A percentile compares a stretch with the other conserved stretches of the same genome.
Evolutionary conservation across 2,329 filamentous ascomycete species (phyloP).

Genomic region (Gnomoniopsis smithogilvyi): DNA sequence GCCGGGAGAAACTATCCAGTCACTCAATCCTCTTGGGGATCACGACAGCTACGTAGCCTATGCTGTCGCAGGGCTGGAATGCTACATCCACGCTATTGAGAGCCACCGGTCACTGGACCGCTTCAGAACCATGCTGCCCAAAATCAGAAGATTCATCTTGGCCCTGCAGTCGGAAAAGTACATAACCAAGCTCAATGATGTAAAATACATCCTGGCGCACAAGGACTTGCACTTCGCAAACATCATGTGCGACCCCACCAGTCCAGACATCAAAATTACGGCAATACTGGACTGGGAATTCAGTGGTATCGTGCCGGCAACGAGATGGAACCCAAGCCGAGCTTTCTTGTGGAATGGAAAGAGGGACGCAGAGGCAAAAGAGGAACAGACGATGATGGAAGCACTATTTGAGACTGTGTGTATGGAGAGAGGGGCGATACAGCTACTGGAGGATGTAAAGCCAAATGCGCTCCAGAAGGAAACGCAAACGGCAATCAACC

Average conservation of each 20-base stretch:
- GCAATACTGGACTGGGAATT: conserved; percentile 37
- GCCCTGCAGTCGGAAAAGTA: conserved; percentile 26
- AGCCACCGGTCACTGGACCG: conserved; percentile 24
- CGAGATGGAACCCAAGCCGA: conserved; percentile 32
- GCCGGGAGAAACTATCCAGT: conserved; percentile 21
- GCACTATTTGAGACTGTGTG: conserved; percentile 25
- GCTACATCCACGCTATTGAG: conserved; percentile 28
- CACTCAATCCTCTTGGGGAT: conserved; percentile 20
- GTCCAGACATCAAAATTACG: conserved; percentile 25
- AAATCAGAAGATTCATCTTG: conserved; percentile 24
- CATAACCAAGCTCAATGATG: conserved; percentile 25
- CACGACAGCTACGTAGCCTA: neutral
- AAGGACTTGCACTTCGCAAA: conserved; percentile 37
- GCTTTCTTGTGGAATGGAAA: conserved; percentile 33
- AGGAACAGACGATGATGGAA: conserved; percentile 23
- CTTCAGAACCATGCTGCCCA: conserved; percentile 26
- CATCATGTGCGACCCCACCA: conserved; percentile 28
- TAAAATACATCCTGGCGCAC: conserved; percentile 29
- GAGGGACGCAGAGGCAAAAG: conserved; percentile 18
- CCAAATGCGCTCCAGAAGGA: conserved; percentile 20
- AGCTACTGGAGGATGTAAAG: conserved; percentile 17
- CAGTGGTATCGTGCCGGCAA: conserved; percentile 30
- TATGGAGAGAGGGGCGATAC: conserved; percentile 16
- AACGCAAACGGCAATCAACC: conserved; percentile 27
- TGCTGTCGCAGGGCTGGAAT: neutral